Evolutionary conservation across 192 early-diverging fungal genomes (phyloP).

Genomic region (Geranomyces michiganensis): DNA sequence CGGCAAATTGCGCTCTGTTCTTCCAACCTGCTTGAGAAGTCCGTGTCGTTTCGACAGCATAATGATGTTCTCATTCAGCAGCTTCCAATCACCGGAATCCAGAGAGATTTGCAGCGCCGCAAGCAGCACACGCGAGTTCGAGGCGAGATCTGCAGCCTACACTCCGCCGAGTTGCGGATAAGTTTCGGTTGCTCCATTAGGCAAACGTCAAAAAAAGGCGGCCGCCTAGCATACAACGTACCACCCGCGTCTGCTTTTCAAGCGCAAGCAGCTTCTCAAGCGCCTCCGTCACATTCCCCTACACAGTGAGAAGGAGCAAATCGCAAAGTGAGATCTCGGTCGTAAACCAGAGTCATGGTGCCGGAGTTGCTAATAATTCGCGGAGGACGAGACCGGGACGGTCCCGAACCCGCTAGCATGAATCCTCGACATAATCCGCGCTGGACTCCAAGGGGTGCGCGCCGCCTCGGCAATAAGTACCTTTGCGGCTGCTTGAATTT

Average conservation of each 20-base stretch:
- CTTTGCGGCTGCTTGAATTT: conserved; percentile 71
- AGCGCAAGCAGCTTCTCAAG: conserved; percentile 83
- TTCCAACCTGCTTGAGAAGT: conserved; percentile 77
- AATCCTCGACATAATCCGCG: no score
- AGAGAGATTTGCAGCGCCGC: conserved; percentile 76
- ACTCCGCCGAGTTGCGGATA: background rate
- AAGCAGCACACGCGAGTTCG: conserved; percentile 84
- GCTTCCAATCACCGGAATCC: conserved; percentile 78
- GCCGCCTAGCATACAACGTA: conserved; percentile 42
- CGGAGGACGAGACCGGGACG: no score
- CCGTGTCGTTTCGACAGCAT: conserved; percentile 97
- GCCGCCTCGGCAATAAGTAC: conserved; percentile 33
- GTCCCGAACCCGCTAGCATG: no score
- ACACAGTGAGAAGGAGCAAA: background rate
- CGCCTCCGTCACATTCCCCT: conserved; percentile 76
- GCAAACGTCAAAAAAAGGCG: conserved; percentile 7
- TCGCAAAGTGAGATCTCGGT: background rate
- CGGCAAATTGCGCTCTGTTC: no score
- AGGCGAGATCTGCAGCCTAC: conserved; percentile 83
- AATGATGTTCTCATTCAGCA: conserved; percentile 89
- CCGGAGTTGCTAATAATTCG: no score
- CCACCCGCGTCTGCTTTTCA: conserved; percentile 96
- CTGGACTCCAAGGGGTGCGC: no score
- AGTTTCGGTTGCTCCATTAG: background rate
- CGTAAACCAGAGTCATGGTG: no score